Evolutionary conservation across 768 basidiomycete genomes (phyloP), one percentile per base, ranked within the genome.

Genomic region (Hemileccinum rubropunctum): DNA sequence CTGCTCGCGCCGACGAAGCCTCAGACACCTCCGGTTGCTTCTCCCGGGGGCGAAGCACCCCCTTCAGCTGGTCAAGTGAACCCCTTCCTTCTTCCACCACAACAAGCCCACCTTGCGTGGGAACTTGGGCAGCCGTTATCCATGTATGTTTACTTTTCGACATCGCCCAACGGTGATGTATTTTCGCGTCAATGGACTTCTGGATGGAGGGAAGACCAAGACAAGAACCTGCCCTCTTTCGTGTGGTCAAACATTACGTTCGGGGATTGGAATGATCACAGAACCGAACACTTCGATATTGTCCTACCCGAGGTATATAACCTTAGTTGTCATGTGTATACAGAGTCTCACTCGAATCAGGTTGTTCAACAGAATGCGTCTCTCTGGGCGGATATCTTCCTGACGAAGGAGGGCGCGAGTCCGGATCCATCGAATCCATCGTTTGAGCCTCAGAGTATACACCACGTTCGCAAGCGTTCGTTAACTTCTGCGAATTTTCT

Each of bases 381-480:
- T 2, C 67, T 94, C 42, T 95, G 88, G 86, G 86, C 86, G 14
- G 89, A 95, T 58, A 75, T 93, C 6, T 88, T 87, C 64, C 67
- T 95, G 8, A 76, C 82, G 1, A 83, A 78, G 54, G 76, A 86
- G 38, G 81, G 81, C 0, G 76, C 79, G 10, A 81, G 75, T 56
- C 86, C 86, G 0, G 75, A 92, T 58, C 88, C 87, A 9, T 69
- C 74, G 11, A 74, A 76, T 46, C 57, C 74, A 20, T 62, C 21
- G 54, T 93, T 82, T 63, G 71, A 80, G 48, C 73, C 76, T 6
- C 63, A 70, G 11, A 73, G 80, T 44, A 76, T 93, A 6, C 83
- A 89, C 54, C 83, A 90, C 62, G 67, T 84, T 50, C 77, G 88
- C 46, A 91, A 91, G 71, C 71, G 91, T 92, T 56, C 32, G 85